Base-by-base conservation (phyloP, 2,329 filamentous ascomycete genomes). In the Botrytis tulipae region DNA sequence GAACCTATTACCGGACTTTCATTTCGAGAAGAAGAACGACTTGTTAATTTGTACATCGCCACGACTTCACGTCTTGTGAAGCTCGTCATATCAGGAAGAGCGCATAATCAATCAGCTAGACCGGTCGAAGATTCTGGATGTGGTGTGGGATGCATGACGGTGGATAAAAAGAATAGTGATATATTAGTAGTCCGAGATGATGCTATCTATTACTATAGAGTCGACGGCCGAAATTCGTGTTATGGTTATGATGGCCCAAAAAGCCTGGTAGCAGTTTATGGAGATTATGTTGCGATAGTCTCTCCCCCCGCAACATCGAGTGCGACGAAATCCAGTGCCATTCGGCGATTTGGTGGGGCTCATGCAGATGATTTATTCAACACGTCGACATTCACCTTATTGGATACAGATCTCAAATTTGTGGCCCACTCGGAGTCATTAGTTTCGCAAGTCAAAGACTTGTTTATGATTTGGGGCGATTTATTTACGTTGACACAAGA, bases 1-100 rank as follows among this genome's bases (percentile, higher is more conserved):
- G 96, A 99, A 81, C 97, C 96, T 0, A 91, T 99, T 16, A 99
- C 96, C 0, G 95, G 95, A 2, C 90, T 99, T 22, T 92, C 96
- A 80, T 92, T 97, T 75, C 83, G 86, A 62, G 85, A 87, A 62
- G 89, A 91, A 70, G 84, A 74, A 12, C 86, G 84, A 76, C 79
- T 88, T 60, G 96, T 93, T 2, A 95, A 92, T 0, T 86, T 99
- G 0, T 98, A 97, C 82, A 93, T 99, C 73, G 93, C 95, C 5
- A 99, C 96, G 0, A 98, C 95, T 0, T 92, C 90, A 44, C 90
- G 94, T 62, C 94, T 99, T 73, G 85, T 97, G 77, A 97, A 94
- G 73, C 86, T 99, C 65, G 89, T 93, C 4, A 93, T 98, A 76
- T 93, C 94, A 16, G 94, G 94, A 37, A 92, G 92, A 82, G 95